These are phyloP conservation scores for Sphaerosporella brunnea DNA, from an alignment of 495 filamentous ascomycete genomes.

Conservation along the genomic window DNA sequence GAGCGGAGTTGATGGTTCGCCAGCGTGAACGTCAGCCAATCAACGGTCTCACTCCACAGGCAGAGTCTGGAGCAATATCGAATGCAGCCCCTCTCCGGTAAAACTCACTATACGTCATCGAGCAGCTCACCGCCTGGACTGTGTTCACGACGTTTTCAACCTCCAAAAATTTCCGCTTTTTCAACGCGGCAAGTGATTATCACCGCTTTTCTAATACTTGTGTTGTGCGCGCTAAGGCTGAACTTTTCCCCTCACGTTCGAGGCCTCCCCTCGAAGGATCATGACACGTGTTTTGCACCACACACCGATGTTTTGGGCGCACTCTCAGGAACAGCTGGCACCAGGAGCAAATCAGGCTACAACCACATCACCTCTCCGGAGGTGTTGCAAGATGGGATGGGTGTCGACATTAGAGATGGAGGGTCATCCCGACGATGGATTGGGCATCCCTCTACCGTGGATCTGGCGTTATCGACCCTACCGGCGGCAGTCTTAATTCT, in stretches of 20 bases:
- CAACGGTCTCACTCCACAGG: background rate
- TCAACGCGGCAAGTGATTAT: background rate
- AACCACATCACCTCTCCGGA: background rate
- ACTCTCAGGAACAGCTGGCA: constrained; percentile 3
- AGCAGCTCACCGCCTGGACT: constrained; percentile 4
- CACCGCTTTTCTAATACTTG: background rate
- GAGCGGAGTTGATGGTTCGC: background rate
- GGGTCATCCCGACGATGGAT: constrained; percentile 3
- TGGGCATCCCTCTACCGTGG: constrained; percentile 3
- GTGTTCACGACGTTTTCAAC: constrained; percentile 1
- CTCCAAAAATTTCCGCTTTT: constrained; percentile 1
- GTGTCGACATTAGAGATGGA: background rate
- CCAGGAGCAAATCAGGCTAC: background rate
- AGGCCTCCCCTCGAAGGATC: background rate
- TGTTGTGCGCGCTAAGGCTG: background rate
- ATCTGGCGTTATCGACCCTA: background rate
- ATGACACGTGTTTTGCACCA: constrained; percentile 7
- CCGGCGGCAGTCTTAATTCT: background rate
- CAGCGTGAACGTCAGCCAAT: background rate
- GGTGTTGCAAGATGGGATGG: background rate
- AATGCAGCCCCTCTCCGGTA: background rate
- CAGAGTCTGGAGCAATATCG: background rate
- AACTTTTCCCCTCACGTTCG: background rate
- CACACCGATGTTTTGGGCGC: background rate
- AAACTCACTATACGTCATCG: constrained; percentile 1